phyloP scores from a whole-genome alignment of 78 protist species.

The Dictyostelium discoideum region DNA sequence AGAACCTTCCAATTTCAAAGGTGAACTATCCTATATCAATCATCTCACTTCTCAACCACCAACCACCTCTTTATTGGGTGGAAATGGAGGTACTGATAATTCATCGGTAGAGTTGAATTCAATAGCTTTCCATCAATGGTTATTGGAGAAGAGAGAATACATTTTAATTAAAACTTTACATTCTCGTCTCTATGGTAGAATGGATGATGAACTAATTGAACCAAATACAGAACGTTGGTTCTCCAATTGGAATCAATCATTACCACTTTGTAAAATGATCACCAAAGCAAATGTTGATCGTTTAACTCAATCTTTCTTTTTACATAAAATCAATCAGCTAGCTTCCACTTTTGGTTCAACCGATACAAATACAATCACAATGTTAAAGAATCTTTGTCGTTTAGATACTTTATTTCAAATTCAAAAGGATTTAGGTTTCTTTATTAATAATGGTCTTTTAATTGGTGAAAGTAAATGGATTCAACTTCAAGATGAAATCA shows the following conservation, averaged over 20 bases:
- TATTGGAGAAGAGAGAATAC: constrained; percentile 47
- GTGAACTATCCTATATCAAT: constrained; percentile 50
- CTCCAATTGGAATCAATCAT: constrained; percentile 10
- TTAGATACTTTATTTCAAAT: constrained; percentile 46
- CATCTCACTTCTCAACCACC: not conserved
- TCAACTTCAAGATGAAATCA: constrained; percentile 57
- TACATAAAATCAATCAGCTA: constrained; percentile 4
- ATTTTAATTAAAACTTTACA: constrained; percentile 33
- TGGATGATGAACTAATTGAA: constrained; percentile 9
- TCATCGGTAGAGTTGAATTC: not conserved
- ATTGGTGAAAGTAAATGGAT: constrained; percentile 35
- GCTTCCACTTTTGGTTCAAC: not conserved
- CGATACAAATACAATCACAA: not conserved
- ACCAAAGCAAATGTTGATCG: constrained; percentile 69
- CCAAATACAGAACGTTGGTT: constrained; percentile 48
- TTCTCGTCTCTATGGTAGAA: not conserved
- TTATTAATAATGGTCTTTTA: not conserved
- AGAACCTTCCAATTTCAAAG: not conserved
- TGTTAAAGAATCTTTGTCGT: constrained; percentile 58
- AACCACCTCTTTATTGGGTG: not conserved
- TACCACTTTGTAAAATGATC: constrained; percentile 8
- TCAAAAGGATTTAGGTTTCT: constrained; percentile 69
- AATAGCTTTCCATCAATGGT: constrained; percentile 43
- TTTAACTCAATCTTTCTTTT: constrained; percentile 47
- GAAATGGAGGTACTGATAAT: not conserved